Evolutionary conservation across 2,329 filamentous ascomycete species (phyloP).

Genomic region (Microsporum canis): DNA sequence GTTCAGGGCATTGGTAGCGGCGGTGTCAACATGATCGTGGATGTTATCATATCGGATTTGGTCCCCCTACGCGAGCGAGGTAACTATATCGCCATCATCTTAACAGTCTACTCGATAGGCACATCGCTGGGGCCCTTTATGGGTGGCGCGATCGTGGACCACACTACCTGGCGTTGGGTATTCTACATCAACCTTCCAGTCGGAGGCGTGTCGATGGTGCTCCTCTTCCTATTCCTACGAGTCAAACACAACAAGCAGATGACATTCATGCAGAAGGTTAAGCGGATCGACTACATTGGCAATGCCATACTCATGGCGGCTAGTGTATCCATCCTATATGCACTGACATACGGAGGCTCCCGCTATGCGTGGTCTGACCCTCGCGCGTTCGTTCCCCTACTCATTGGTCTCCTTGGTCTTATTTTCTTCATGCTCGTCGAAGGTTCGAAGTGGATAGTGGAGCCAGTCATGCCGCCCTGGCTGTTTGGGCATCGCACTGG

Average conservation of each 20-base stretch:
- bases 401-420: slow-evolving; percentile 29
- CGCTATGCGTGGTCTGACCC: slow-evolving; percentile 24
- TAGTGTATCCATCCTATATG: slow-evolving; percentile 28
- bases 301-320: slow-evolving; percentile 27
- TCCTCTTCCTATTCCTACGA: slow-evolving; percentile 23
- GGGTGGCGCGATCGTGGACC: neutral
- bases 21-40: neutral
- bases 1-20: neutral
- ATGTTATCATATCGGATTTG: neutral
- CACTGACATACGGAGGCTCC: slow-evolving; percentile 28
- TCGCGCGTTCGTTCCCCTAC: slow-evolving; percentile 5
- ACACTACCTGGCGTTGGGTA: neutral
- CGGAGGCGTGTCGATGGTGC: slow-evolving; percentile 19
- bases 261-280: slow-evolving; percentile 24
- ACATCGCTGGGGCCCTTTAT: neutral
- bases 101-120: neutral
- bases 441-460: slow-evolving; percentile 25
- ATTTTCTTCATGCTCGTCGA: slow-evolving; percentile 24
- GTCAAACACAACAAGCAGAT: slow-evolving; percentile 17
- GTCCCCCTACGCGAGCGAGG: neutral
- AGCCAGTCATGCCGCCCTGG: slow-evolving; percentile 29
- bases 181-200: slow-evolving; percentile 32
- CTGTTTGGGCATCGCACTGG: neutral
- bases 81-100: neutral
- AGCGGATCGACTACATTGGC: slow-evolving; percentile 25